phyloP scores from a whole-genome alignment of 345 rosid genomes.

The Sisymbrium altissimum region DNA sequence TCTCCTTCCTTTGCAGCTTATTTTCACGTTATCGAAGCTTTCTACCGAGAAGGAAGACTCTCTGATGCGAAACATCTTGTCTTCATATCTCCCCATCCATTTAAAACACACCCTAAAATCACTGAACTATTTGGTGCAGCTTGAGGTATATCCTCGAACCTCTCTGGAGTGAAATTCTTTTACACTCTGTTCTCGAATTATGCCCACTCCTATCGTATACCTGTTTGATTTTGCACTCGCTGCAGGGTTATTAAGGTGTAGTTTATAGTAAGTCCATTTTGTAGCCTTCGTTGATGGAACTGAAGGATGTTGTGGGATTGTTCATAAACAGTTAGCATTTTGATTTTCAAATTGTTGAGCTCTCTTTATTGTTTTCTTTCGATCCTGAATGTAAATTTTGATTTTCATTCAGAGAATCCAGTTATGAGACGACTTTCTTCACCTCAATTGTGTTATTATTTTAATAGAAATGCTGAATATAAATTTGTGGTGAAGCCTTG shows the following conservation, averaged over 20 bases:
- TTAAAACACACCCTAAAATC: slow-evolving; percentile 59
- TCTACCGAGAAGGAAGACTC: slow-evolving; percentile 70
- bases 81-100: slow-evolving; percentile 67
- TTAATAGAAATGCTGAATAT: background rate
- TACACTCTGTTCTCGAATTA: background rate
- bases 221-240: background rate
- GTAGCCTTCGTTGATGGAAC: slow-evolving; percentile 4
- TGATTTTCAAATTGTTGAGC: background rate
- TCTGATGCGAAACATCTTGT: slow-evolving; percentile 77
- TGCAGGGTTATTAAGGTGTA: background rate
- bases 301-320: slow-evolving; percentile 1
- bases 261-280: slow-evolving; percentile 5
- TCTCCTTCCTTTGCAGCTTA: slow-evolving; percentile 60
- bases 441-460: background rate
- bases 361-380: background rate
- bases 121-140: slow-evolving; percentile 56
- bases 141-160: slow-evolving; percentile 9
- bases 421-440: background rate
- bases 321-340: slow-evolving; percentile 1
- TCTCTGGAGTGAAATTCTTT: background rate
- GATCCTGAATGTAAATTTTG: background rate
- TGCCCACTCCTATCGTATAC: background rate
- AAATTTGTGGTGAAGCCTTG: background rate
- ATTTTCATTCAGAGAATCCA: slow-evolving; percentile 4
- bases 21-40: slow-evolving; percentile 48